Evolutionary conservation across 805 yeast genomes (phyloP).

Genomic region (Candida nanaspora): DNA sequence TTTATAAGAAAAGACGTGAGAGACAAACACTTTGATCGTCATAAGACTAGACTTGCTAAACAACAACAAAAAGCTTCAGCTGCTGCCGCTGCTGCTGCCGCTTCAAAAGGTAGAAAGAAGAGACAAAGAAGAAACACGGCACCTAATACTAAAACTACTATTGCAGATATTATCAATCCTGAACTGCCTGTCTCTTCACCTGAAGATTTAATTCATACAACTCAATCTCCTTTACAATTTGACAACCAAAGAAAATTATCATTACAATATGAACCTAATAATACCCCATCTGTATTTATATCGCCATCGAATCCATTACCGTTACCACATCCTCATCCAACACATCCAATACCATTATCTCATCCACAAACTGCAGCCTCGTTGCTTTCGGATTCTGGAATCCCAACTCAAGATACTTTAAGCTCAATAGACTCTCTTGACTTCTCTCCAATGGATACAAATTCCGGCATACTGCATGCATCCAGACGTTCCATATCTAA

Average conservation of each 20-base stretch:
- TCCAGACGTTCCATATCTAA: too few species aligned
- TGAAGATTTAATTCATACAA: too few species aligned
- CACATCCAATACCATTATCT: background rate
- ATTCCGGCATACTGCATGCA: background rate
- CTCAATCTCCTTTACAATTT: too few species aligned
- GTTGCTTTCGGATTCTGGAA: background rate
- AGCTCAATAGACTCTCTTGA: background rate
- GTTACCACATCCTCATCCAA: background rate
- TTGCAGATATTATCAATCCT: too few species aligned
- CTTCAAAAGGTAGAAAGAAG: too few species aligned
- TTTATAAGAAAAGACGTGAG: constrained; percentile 49
- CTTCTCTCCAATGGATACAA: background rate
- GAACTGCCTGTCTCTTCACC: too few species aligned
- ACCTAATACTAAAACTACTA: background rate
- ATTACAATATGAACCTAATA: background rate
- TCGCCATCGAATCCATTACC: background rate
- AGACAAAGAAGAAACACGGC: background rate
- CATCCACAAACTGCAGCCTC: too few species aligned
- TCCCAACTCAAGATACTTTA: background rate
- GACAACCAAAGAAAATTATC: background rate
- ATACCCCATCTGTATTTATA: too few species aligned
- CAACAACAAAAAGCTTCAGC: background rate
- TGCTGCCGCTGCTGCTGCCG: too few species aligned
- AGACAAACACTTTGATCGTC: constrained; percentile 33
- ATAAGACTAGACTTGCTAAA: constrained; percentile 22